Evolutionary conservation across 75 land plant species (phyloP), one percentile per base, ranked within the genome.

Genomic region (Chamaecyparis obtusa): DNA sequence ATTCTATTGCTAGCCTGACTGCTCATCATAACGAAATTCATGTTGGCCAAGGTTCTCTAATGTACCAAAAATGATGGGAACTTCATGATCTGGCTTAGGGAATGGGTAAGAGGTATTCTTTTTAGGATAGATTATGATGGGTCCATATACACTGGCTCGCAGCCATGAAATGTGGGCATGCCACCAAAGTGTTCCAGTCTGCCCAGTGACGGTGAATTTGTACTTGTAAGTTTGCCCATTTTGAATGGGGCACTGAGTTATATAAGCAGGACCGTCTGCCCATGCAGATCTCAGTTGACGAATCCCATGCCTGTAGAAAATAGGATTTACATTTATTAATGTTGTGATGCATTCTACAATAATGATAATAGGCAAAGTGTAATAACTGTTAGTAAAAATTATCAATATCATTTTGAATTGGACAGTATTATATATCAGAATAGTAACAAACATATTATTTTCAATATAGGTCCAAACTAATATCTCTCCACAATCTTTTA

Each of bases 181-280:
- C 89, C 90, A 92, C 48, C 89, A 84, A 3, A 92, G 74, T 24
- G 93, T 90, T 32, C 94, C 94, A 83, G 82, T 87, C 71, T 93
- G 94, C 39, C 87, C 46, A 3, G 85, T 39, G 64, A 93, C 8
- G 7, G 87, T 93, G 89, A 91, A 93, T 79, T 88, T 89, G 37
- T 93, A 91, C 13, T 88, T 91, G 84, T 86, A 93, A 49, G 72
- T 87, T 17, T 88, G 89, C 35, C 90, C 90, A 1, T 89, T 14
- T 39, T 88, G 94, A 57, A 93, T 91, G 1, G 94, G 94, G 60
- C 94, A 93, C 79, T 93, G 94, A 9, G 94, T 93, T 6, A 93
- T 87, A 87, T 89, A 91, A 4, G 92, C 78, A 24, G 92, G 91
- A 27, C 92, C 94, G 51, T 93, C 94, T 3, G 82, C 86, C 94